A percentile compares a stretch with the other conserved stretches of the same genome.
phyloP scores from a whole-genome alignment of 148 eudicot genomes.

The Talinum fruticosum region DNA sequence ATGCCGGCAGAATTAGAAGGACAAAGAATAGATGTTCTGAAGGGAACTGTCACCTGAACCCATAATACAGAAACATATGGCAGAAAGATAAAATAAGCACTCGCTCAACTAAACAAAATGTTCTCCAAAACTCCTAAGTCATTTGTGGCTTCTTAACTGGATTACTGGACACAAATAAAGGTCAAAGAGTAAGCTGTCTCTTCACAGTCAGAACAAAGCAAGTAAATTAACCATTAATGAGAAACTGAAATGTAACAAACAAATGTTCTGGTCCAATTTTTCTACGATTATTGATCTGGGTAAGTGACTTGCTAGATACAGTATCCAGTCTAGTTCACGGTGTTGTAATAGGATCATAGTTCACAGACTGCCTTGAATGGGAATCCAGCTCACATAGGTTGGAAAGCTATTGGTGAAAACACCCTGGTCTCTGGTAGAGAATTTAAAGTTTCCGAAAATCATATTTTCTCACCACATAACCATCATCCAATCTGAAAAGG shows the following conservation, averaged over 20 bases:
- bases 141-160: neutral
- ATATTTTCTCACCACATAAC: conserved; percentile 74
- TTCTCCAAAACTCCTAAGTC: neutral
- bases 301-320: neutral
- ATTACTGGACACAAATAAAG: neutral
- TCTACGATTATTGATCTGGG: neutral
- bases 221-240: neutral
- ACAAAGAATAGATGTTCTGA: neutral
- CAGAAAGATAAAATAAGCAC: neutral
- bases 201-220: neutral
- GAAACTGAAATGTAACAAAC: neutral
- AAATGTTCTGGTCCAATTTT: neutral
- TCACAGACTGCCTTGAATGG: neutral
- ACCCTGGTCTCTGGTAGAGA: neutral
- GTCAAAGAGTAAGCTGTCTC: neutral
- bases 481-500: conserved; percentile 96
- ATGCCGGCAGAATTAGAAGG: neutral
- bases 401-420: neutral
- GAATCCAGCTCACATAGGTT: neutral
- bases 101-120: neutral
- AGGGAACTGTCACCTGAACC: neutral
- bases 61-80: neutral
- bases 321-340: neutral
- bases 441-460: neutral
- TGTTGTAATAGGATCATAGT: no score